Evolutionary conservation across 2,329 filamentous ascomycete species (phyloP), one percentile per base, ranked within the genome.

Genomic region (Amauroascus niger): DNA sequence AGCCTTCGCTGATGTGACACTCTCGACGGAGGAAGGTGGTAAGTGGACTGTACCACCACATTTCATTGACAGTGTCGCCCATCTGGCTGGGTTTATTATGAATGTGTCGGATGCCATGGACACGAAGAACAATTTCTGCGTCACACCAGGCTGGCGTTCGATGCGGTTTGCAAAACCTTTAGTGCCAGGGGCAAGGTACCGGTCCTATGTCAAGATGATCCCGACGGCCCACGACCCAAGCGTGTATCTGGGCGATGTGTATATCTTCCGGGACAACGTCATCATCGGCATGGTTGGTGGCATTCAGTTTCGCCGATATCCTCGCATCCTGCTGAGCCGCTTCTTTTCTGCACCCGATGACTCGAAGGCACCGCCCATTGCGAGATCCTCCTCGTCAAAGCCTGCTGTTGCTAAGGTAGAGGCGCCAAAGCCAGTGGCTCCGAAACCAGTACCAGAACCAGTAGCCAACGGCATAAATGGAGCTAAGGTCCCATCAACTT

Each of bases 1-100:
- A 56, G 68, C 20, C 22, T 50, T 39, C n/a, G 35, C 35, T 7
- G 55, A 52, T 39, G 44, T 53, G 46, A 47, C 6, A 39, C n/a
- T 39, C 5, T 39, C 35, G 18, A 39, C 35, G 4, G 35, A 48
- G 53, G n/a, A 45, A 32, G 20, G 44, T 52, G n/a, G 58, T 53
- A 13, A 26, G 37, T 56, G 18, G 39, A 46, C 22, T 24, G 26
- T 28, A 13, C 49, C 62, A 16, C 69, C 71, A 11, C 69, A 62
- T 51, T 65, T 62, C 48, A 65, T 71, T 26, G 70, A 73, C 52
- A 64, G 59, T 26, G 56, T 68, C 1, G 64, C 62, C n/a, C 69
- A 72, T 37, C 22, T 70, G 7, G 62, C 62, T 11, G 69, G 69
- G 1, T 72, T 72, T 51, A 60, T 70, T 16, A 63, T 69, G 58